phyloP scores from a whole-genome alignment of 169 alveolate genomes.

The Perkinsus marinus region DNA sequence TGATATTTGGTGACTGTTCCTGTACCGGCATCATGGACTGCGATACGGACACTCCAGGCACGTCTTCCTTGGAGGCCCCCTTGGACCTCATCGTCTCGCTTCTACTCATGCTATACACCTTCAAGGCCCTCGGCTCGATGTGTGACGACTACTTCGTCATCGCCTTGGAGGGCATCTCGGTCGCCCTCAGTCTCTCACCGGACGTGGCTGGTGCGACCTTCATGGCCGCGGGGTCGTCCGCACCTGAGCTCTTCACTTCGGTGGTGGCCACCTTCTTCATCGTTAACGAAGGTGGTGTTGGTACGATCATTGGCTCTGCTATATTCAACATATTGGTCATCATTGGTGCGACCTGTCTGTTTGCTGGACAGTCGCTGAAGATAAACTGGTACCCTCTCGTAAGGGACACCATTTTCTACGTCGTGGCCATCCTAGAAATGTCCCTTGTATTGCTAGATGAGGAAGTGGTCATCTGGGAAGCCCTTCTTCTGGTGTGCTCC shows the following conservation, averaged over 20 bases:
- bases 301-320: slow-evolving; percentile 22
- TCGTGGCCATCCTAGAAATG: background rate
- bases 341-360: slow-evolving; percentile 16
- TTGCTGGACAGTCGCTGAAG: background rate
- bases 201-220: slow-evolving; percentile 30
- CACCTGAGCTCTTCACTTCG: slow-evolving; percentile 25
- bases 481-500: background rate
- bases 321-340: slow-evolving; percentile 19
- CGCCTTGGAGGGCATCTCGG: background rate
- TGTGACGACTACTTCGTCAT: background rate
- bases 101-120: background rate
- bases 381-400: slow-evolving; percentile 20
- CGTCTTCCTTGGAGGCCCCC: background rate
- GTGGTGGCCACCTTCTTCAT: background rate
- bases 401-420: slow-evolving; percentile 8
- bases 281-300: slow-evolving; percentile 5
- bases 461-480: background rate
- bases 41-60: background rate
- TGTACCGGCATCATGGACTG: background rate
- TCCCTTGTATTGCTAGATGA: background rate
- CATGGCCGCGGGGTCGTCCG: slow-evolving; percentile 17
- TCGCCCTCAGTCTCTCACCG: background rate
- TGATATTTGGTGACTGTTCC: background rate
- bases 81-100: background rate
- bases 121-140: background rate